Evolutionary conservation across 2,329 filamentous ascomycete genomes (phyloP).

Genomic region (Cladophialophora psammophila): DNA sequence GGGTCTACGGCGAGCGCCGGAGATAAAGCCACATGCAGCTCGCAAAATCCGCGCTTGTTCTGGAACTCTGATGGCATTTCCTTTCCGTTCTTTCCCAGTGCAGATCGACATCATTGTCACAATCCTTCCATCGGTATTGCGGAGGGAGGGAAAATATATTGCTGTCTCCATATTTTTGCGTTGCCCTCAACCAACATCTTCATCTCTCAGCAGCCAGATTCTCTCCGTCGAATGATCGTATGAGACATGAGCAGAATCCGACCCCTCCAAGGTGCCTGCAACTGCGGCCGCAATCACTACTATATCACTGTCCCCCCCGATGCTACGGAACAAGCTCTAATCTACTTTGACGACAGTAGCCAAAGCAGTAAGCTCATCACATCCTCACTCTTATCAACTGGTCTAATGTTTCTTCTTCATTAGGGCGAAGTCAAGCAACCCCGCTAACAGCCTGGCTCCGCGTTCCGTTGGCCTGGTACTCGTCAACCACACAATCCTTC

Average conservation of each 20-base stretch:
- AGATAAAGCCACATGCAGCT: conserved; percentile 4
- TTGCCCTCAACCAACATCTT: background rate
- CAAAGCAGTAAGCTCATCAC: conserved; percentile 70
- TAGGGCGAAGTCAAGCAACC: conserved; percentile 70
- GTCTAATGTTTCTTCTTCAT: conserved; percentile 3
- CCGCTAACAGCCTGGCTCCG: conserved; percentile 82
- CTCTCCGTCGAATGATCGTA: conserved; percentile 2
- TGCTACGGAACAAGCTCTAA: conserved; percentile 65
- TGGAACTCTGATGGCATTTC: background rate
- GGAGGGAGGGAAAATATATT: background rate
- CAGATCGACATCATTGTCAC: background rate
- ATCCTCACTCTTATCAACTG: background rate
- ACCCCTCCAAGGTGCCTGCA: conserved; percentile 75
- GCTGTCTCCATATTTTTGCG: background rate
- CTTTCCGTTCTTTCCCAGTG: conserved; percentile 6
- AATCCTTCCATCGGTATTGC: background rate
- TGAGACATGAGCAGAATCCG: conserved; percentile 31
- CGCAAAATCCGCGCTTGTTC: background rate
- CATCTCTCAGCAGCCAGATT: background rate
- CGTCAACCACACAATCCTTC: conserved; percentile 75
- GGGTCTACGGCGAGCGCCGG: background rate
- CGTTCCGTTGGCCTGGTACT: conserved; percentile 82
- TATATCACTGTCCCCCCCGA: conserved; percentile 71
- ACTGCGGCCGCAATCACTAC: conserved; percentile 86
- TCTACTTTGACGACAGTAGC: conserved; percentile 76